These are phyloP conservation scores for Nicotiana otophora DNA, from an alignment of 257 asterid genomes.

Conservation along the genomic window DNA sequence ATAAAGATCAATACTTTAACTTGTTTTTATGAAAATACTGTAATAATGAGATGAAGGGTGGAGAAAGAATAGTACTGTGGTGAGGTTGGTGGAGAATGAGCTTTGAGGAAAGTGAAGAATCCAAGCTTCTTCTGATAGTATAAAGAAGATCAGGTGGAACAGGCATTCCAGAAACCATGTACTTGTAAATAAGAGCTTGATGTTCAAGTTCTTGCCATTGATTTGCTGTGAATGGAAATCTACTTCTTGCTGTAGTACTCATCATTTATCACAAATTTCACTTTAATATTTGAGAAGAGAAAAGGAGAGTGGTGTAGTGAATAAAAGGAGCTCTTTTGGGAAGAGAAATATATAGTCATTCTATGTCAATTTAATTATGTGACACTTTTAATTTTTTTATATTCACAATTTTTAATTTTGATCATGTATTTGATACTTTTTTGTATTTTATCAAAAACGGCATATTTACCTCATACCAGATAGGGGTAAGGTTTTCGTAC, in stretches of 20 bases:
- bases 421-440: no score
- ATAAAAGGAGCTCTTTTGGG: neutral
- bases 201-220: slow-evolving; percentile 97
- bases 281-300: neutral
- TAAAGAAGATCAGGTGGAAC: slow-evolving; percentile 91
- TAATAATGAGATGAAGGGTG: neutral
- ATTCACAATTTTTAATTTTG: no score
- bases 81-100: slow-evolving; percentile 55
- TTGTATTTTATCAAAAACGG: no score
- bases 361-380: no score
- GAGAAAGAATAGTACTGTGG: slow-evolving; percentile 27
- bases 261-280: slow-evolving; percentile 20
- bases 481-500: no score
- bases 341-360: neutral
- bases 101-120: slow-evolving; percentile 55
- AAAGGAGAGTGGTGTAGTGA: neutral
- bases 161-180: slow-evolving; percentile 80
- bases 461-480: no score
- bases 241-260: slow-evolving; percentile 35
- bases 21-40: neutral
- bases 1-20: neutral
- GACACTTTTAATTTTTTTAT: no score
- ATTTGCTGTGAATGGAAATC: slow-evolving; percentile 70
- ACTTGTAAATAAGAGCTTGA: slow-evolving; percentile 85
- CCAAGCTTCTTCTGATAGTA: slow-evolving; percentile 57